A percentile compares a stretch with the other conserved stretches of the same genome.
phyloP scores from a whole-genome alignment of 1,284 basidiomycete genomes.

The Phellinidium pouzarii region DNA sequence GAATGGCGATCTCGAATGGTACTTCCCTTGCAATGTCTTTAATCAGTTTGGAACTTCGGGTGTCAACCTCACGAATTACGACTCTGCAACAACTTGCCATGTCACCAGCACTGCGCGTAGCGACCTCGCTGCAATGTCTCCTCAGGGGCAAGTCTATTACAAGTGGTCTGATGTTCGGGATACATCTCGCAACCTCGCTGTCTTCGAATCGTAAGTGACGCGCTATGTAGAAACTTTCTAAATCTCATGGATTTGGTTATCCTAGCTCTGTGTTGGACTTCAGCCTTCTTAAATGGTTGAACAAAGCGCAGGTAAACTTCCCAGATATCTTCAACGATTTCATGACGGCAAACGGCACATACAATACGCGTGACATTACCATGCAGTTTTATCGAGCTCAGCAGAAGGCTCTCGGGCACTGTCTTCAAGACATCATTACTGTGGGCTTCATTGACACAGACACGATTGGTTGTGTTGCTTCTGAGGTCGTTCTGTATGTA shows the following conservation, averaged over 20 bases:
- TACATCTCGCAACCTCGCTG: constrained; percentile 72
- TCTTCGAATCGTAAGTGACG: constrained; percentile 76
- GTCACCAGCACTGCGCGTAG: constrained; percentile 46
- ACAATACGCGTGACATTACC: constrained; percentile 80
- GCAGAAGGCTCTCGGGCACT: constrained; percentile 64
- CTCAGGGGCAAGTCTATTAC: constrained; percentile 86
- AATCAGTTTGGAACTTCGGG: constrained; percentile 62
- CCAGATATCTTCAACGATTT: constrained; percentile 80
- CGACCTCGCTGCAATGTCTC: constrained; percentile 40
- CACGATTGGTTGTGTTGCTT: constrained; percentile 93
- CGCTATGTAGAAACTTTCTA: not conserved
- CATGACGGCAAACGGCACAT: constrained; percentile 64
- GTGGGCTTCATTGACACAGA: constrained; percentile 94
- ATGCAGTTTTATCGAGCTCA: constrained; percentile 70
- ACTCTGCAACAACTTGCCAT: constrained; percentile 67
- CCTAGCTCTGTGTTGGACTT: constrained; percentile 84
- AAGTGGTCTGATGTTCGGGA: constrained; percentile 83
- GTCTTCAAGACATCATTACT: constrained; percentile 79
- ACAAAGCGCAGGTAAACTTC: constrained; percentile 69
- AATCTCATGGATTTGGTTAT: constrained; percentile 6
- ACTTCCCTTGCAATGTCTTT: constrained; percentile 93
- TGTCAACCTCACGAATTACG: constrained; percentile 67
- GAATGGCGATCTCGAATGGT: constrained; percentile 67
- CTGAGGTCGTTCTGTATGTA: constrained; percentile 88
- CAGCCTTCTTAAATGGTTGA: constrained; percentile 78